A percentile compares a stretch with the other conserved stretches of the same genome.
Conservation (phyloP, 2,329 filamentous ascomycete species). For the Teratosphaeria destructans region DNA sequence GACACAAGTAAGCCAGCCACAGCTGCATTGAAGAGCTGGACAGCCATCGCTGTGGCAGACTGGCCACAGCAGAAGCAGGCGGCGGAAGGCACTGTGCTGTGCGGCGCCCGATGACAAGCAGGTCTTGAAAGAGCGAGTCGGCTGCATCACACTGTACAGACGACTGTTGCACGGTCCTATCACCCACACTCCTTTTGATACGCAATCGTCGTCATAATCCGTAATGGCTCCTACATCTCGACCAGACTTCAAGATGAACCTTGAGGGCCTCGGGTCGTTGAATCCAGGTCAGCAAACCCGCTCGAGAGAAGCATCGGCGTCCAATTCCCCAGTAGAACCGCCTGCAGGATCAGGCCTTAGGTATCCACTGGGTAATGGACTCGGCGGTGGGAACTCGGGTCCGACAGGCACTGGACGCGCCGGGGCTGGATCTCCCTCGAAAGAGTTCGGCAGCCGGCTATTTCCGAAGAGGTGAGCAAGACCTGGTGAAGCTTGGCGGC, state of each 20-base stretch:
- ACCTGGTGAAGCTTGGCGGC: neutral
- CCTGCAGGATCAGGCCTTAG: conserved; percentile 53
- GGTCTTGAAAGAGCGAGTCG: conserved; percentile 4
- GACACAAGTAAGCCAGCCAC: neutral
- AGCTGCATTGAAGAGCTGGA: neutral
- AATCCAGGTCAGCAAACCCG: conserved; percentile 46
- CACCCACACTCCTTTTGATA: conserved; percentile 6
- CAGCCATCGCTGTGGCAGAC: neutral
- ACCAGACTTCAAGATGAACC: conserved; percentile 71
- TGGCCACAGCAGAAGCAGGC: neutral
- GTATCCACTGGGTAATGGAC: conserved; percentile 59
- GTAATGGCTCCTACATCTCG: conserved; percentile 82
- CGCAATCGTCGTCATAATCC: conserved; percentile 5
- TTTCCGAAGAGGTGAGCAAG: conserved; percentile 78
- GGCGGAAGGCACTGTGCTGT: neutral
- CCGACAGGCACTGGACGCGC: conserved; percentile 54
- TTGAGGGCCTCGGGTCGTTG: conserved; percentile 67
- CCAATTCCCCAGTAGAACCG: conserved; percentile 70
- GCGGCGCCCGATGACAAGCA: neutral
- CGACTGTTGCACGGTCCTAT: conserved; percentile 5
- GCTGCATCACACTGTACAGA: conserved; percentile 3
- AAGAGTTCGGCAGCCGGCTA: conserved; percentile 72
- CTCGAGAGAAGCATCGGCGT: conserved; percentile 70
- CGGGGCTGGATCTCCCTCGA: conserved; percentile 90
- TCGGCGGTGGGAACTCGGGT: conserved; percentile 39